These are phyloP conservation scores for Ascoidea asiatica DNA, from an alignment of 805 yeast species.

Conservation along the genomic window DNA sequence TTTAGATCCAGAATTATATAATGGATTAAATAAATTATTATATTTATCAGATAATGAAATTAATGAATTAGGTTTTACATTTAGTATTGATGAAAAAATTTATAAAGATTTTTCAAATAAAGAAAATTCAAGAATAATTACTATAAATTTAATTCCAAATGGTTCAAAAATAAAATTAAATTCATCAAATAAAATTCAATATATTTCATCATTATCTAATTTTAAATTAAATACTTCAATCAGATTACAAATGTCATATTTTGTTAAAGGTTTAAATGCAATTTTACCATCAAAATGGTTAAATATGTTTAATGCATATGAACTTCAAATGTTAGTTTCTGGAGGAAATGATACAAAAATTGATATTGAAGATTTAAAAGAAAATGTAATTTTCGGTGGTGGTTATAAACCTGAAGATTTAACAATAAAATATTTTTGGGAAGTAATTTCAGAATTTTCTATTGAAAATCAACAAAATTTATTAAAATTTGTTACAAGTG, in stretches of 20 bases:
- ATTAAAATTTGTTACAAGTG: constrained; percentile 83
- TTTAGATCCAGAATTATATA: constrained; percentile 55
- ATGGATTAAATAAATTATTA: constrained; percentile 48
- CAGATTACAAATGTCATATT: constrained; percentile 42
- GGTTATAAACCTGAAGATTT: constrained; percentile 41
- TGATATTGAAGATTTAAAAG: constrained; percentile 54
- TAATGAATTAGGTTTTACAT: constrained; percentile 46
- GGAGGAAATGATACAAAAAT: constrained; percentile 57
- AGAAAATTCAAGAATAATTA: constrained; percentile 16
- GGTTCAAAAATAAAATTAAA: constrained; percentile 51
- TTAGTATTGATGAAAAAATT: constrained; percentile 42
- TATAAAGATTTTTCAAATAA: constrained; percentile 13
- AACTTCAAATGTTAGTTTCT: constrained; percentile 71
- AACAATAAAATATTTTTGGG: constrained; percentile 65
- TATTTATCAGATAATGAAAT: constrained; percentile 42
- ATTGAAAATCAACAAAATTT: constrained; percentile 50
- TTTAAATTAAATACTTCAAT: constrained; percentile 60
- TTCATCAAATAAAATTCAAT: constrained; percentile 48
- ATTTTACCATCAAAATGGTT: constrained; percentile 68
- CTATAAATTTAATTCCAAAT: constrained; percentile 44
- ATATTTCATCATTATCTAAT: constrained; percentile 64
- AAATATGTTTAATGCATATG: constrained; percentile 71
- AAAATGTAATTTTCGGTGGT: constrained; percentile 43
- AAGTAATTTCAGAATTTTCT: constrained; percentile 54
- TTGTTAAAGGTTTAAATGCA: constrained; percentile 57